phyloP scores from a whole-genome alignment of 2,329 filamentous ascomycete species.

The Aureobasidium musti region DNA sequence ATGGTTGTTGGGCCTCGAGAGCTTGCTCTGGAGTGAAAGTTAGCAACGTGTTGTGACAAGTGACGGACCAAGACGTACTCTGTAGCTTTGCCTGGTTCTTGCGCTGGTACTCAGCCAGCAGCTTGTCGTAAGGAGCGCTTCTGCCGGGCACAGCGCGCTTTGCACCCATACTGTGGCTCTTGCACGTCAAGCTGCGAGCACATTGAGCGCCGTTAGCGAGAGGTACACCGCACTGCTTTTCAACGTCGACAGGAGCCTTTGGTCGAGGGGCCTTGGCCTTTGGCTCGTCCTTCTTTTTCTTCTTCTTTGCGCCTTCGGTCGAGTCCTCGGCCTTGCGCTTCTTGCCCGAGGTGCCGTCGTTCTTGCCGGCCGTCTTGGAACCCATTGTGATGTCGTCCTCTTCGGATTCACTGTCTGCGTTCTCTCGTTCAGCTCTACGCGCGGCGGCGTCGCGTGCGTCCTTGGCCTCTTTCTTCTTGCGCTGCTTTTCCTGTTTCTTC shows the following conservation, averaged over 20 bases:
- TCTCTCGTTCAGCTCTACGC: slow-evolving; percentile 45
- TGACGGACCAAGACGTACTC: slow-evolving; percentile 56
- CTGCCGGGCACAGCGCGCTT: slow-evolving; percentile 83
- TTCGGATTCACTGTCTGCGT: slow-evolving; percentile 37
- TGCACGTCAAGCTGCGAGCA: slow-evolving; percentile 83
- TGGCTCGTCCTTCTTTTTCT: slow-evolving; percentile 60
- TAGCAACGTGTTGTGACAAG: slow-evolving; percentile 27
- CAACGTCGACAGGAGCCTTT: slow-evolving; percentile 89
- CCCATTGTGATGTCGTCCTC: slow-evolving; percentile 35
- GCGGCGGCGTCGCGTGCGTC: slow-evolving; percentile 55
- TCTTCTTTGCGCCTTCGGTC: slow-evolving; percentile 77
- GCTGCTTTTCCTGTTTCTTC: slow-evolving; percentile 69
- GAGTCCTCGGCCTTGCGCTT: slow-evolving; percentile 53
- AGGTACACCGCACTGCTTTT: slow-evolving; percentile 86
- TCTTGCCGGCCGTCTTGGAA: slow-evolving; percentile 47
- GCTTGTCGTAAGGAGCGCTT: slow-evolving; percentile 86
- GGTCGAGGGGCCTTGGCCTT: slow-evolving; percentile 72
- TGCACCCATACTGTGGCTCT: slow-evolving; percentile 90
- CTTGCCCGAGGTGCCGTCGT: slow-evolving; percentile 45
- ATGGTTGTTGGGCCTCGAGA: slow-evolving; percentile 87
- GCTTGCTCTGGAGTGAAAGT: slow-evolving; percentile 67
- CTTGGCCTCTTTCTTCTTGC: slow-evolving; percentile 65
- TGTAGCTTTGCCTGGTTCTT: slow-evolving; percentile 99
- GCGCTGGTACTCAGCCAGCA: slow-evolving; percentile 70
- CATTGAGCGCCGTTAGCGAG: slow-evolving; percentile 83